Evolutionary conservation across 108 stramenopile genomes (phyloP), one percentile per base, ranked within the genome.

Genomic region (Conticribra weissflogii): DNA sequence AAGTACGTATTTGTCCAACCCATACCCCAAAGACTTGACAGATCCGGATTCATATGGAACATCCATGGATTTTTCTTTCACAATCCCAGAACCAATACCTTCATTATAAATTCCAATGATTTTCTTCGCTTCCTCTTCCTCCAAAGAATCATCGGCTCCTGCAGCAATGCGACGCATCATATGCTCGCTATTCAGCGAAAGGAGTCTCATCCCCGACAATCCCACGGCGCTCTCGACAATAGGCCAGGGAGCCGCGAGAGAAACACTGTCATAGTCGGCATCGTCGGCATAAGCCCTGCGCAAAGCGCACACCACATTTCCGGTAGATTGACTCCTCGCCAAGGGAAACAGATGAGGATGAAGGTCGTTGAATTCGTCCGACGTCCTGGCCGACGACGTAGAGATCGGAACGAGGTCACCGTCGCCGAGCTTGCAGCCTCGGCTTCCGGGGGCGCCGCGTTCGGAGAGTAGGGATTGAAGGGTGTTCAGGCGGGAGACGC

Each of bases 151-250:
- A 76, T 93, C 92, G 30, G 84, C 74, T 66, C 88, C 88, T 27
- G 85, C 85, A 34, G 76, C 88, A 57, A 94, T 90, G 2, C 92
- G 79, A 14, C 88, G 63, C 92, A 94, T 94, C 52, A 91, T 63
- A 58, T 91, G 84, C 66, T 94, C 92, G 29, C 79, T 82, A 56
- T 91, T 94, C 23, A 91, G 71, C 0, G 88, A 68, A 12, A 94
- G 73, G 18, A 90, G 72, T 54, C 65, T 64, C 86, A 89, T 88
- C 0, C 92, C 92, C 0, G 85, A 86, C 21, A 76, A 66, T 12
- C 80, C 80, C 9, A 81, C 51, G 18, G 66, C 63, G 23, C 88
- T 72, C 67, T 94, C 89, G 3, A 94, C 89, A 30, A 94, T 86
- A 12, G 92, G 92, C 87, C 88, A 91, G 0, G 92, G 92, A 0